Evolutionary conservation across 2,329 filamentous ascomycete species (phyloP).

Genomic region (Epichloe scottii): DNA sequence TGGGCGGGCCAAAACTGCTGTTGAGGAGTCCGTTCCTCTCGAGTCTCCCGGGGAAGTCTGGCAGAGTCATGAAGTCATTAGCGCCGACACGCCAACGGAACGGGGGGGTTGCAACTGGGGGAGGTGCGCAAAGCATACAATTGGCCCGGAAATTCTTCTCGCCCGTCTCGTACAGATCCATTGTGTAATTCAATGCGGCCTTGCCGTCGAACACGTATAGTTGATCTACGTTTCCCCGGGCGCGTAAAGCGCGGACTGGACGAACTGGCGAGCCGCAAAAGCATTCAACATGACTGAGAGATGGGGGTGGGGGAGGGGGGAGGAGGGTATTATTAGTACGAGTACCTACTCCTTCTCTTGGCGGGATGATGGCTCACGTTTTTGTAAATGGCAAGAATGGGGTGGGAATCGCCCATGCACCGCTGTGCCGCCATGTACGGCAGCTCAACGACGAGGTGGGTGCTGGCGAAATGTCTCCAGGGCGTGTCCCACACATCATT

Average conservation of each 20-base stretch:
- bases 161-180: background rate
- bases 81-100: background rate
- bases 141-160: background rate
- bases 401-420: conserved; percentile 32
- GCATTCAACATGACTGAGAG: conserved; percentile 1
- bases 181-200: background rate
- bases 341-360: background rate
- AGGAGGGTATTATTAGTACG: background rate
- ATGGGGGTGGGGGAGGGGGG: too few species aligned
- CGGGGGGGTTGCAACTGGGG: background rate
- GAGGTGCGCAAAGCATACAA: background rate
- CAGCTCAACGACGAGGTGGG: conserved; percentile 30
- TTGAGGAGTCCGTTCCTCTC: conserved; percentile 27
- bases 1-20: conserved; percentile 18
- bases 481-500: conserved; percentile 34
- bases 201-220: background rate
- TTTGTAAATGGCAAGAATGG: conserved; percentile 26
- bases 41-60: conserved; percentile 26
- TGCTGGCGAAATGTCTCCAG: conserved; percentile 29
- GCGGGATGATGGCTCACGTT: background rate
- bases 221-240: background rate
- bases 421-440: conserved; percentile 31
- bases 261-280: conserved; percentile 1
- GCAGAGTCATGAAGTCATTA: conserved; percentile 24
- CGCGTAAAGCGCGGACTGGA: background rate